These are phyloP conservation scores for Vitis rupestris DNA, from an alignment of 164 flowering plant genomes.

Conservation along the genomic window DNA sequence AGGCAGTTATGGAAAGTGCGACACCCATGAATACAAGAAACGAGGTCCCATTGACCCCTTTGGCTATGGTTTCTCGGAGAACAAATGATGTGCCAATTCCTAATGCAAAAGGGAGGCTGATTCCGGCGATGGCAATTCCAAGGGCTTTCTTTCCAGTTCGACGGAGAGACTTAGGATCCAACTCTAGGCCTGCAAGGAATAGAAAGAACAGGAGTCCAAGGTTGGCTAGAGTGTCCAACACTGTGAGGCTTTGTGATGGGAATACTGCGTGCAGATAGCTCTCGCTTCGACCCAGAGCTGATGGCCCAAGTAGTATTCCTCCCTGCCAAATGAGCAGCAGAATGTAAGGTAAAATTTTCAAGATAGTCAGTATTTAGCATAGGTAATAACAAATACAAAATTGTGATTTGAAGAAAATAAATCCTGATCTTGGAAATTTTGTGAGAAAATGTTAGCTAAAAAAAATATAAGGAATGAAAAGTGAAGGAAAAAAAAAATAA, in stretches of 20 bases:
- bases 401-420: no score
- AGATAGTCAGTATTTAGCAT: neutral
- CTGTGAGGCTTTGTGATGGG: slow-evolving; percentile 59
- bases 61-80: slow-evolving; percentile 52
- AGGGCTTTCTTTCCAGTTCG: slow-evolving; percentile 62
- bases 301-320: slow-evolving; percentile 79
- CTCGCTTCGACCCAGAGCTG: slow-evolving; percentile 63
- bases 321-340: slow-evolving; percentile 40
- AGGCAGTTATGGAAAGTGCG: slow-evolving; percentile 81
- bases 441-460: no score
- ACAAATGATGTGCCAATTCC: slow-evolving; percentile 66
- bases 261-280: slow-evolving; percentile 48
- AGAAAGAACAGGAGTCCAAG: slow-evolving; percentile 77
- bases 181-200: slow-evolving; percentile 72
- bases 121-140: slow-evolving; percentile 66
- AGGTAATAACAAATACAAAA: no score
- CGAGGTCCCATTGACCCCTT: slow-evolving; percentile 40
- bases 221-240: slow-evolving; percentile 78
- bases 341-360: neutral
- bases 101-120: slow-evolving; percentile 56
- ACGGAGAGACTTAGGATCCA: slow-evolving; percentile 51
- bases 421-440: no score
- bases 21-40: slow-evolving; percentile 86
- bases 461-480: no score
- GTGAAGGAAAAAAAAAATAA: no score